Evolutionary conservation across 176 grass and related monocot genomes (phyloP), one percentile per base, ranked within the genome.

Genomic region (Rhipidocladum racemiflorum): DNA sequence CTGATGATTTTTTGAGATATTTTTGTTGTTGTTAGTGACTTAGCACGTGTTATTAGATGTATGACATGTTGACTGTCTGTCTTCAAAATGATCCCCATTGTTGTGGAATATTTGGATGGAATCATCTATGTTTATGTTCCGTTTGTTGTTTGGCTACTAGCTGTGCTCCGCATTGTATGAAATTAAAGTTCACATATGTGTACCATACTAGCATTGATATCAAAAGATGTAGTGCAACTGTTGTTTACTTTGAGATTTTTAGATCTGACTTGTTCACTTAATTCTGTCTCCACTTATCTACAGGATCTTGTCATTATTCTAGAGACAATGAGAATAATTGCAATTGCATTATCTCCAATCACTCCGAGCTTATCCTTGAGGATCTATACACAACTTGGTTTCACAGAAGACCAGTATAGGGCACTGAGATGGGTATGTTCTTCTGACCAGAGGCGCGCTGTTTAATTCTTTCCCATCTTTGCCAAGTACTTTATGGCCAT

Each of bases 301-400:
- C 86, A 98, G 95, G 95, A 98, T 79, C 95, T 98, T 86, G 92
- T 95, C 18, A 83, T 93, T 81, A 94, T 98, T 88, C 74, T 97
- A 75, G 95, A 98, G 79, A 62, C 90, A 60, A 83, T 95, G 90
- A 98, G 95, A 82, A 98, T 98, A 85, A 93, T 95, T 85, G 92
- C 92, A 20, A 88, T 94, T 72, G 84, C 90, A 13, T 21, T 98
- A 73, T 91, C 86, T 90, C 95, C 95, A 25, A 78, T 98, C 42
- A 70, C 90, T 68, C 95, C 95, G 66, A 95, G 95, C 89, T 82
- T 98, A 70, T 98, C 84, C 35, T 84, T 76, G 60, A 87, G 88
- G 78, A 95, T 98, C 78, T 91, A 94, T 74, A 69, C 80, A 59
- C 95, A 98, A 75, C 92, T 95, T 83, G 92, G 95, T 69, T 95